Base-by-base conservation (phyloP, 1,284 basidiomycete genomes). In the Marasmius tenuissimus region DNA sequence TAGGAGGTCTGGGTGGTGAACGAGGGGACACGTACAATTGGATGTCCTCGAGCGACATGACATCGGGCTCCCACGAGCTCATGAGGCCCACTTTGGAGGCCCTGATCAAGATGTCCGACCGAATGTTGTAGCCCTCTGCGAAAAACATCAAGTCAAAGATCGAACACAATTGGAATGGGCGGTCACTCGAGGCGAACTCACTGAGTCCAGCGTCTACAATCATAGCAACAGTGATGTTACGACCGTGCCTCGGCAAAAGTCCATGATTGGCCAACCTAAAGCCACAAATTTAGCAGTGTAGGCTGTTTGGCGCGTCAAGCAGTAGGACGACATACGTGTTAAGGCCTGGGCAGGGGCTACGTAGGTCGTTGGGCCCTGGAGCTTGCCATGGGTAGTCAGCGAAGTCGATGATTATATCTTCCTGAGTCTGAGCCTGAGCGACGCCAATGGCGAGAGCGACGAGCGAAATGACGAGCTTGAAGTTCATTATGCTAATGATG, bases 211-310 rank as follows among this genome's bases (percentile, higher is more conserved):
- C 65, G 12, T 65, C 18, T 4, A 67, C 12, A n/a, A 65, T 63
- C 37, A 61, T 60, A 1, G 59, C 27, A 18, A 68, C 58, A 10
- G 67, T 60, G 40, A 69, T 60, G 40, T 67, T 65, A 20, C 48
- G 63, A 11, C 68, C 68, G 49, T 61, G 53, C 14, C 67, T 58
- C 14, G 65, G 63, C n/a, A 69, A 48, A 48, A 65, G 68, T 5
- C 65, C 67, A 49, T 69, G 68, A 38, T 69, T 69, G 16, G 68
- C 68, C 6, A 69, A 58, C 6, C 66, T 68, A 27, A 27, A 27
- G 27, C 10, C 33, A 53, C 49, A 22, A n/a, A 14, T 34, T n/a
- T 27, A 27, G 27, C 27, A 27, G 27, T 4, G 27, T 27, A 27
- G 2, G 16, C 20, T 20, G 45, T 27, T 27, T 27, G 16, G 9